A percentile compares a stretch with the other conserved stretches of the same genome.
Conservation (phyloP, 2,329 filamentous ascomycete genomes). For the Penicillium sp. region DNA sequence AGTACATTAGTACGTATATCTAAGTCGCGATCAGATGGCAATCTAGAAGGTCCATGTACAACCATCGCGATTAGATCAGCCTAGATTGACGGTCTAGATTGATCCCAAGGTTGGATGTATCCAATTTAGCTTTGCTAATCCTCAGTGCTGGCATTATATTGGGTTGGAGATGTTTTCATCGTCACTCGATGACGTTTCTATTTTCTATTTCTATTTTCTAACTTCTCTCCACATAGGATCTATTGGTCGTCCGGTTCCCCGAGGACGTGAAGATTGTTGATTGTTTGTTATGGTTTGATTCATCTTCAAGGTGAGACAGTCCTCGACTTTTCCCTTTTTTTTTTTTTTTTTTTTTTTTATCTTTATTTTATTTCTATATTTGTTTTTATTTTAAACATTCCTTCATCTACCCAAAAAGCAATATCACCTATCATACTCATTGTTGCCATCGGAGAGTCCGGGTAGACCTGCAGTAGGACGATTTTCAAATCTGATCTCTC, state of each 20-base stretch:
- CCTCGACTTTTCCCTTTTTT: not conserved
- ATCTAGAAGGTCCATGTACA: not conserved
- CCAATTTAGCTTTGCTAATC: not conserved
- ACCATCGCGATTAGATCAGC: not conserved
- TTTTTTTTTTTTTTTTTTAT: not conserved
- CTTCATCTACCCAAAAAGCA: not conserved
- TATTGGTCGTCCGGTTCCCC: not conserved
- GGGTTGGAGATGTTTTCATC: not conserved
- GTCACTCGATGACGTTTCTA: not conserved
- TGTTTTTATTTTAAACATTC: not conserved
- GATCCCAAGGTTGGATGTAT: not conserved
- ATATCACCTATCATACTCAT: not conserved
- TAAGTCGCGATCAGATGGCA: not conserved
- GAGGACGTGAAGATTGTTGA: not conserved
- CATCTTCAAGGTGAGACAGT: not conserved
- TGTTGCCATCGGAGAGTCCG: conserved; percentile 2
- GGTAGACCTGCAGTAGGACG: conserved; percentile 4
- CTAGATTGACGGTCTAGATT: not conserved
- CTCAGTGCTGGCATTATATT: not conserved
- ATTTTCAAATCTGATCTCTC: conserved; percentile 10
- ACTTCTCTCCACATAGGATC: not conserved
- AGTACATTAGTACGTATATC: not conserved
- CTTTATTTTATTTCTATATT: not conserved
- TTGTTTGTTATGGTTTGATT: not conserved
- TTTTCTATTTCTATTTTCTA: not conserved